Percentiles rank a stretch among this genome's conserved stretches.
Conservation (phyloP, 805 yeast species). For the Babjeviella inositovora region DNA sequence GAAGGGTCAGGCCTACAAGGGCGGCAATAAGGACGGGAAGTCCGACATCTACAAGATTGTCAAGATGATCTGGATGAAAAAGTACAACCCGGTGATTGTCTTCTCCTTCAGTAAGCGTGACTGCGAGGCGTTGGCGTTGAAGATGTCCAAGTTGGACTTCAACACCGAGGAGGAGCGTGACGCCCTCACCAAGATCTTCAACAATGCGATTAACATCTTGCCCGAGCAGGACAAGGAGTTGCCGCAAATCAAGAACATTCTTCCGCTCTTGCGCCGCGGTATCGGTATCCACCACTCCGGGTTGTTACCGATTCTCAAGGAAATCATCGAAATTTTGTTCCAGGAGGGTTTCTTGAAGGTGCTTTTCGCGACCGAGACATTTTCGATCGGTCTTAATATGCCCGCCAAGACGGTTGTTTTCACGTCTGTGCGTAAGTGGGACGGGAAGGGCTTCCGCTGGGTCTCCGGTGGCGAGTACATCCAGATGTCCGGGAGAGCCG, state of each 20-base stretch:
- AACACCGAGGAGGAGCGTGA: conserved; percentile 90
- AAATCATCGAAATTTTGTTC: conserved; percentile 88
- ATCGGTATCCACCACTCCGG: conserved; percentile 99
- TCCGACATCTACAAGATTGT: conserved; percentile 93
- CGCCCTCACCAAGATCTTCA: conserved; percentile 77
- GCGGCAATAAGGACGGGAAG: conserved; percentile 61
- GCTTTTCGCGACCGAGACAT: conserved; percentile 94
- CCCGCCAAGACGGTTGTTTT: conserved; percentile 98
- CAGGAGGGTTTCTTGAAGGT: conserved; percentile 95
- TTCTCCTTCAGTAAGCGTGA: conserved; percentile 97
- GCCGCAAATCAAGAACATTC: conserved; percentile 86
- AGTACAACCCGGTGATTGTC: conserved; percentile 95
- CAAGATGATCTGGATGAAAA: conserved; percentile 93
- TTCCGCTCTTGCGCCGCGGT: conserved; percentile 84
- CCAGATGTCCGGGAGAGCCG: conserved; percentile 99
- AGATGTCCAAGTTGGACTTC: conserved; percentile 92
- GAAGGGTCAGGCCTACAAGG: conserved; percentile 72
- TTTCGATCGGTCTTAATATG: conserved; percentile 96
- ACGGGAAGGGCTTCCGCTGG: conserved; percentile 96
- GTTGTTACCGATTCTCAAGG: conserved; percentile 80
- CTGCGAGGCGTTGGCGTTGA: conserved; percentile 86
- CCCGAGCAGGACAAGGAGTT: conserved; percentile 85
- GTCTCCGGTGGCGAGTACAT: conserved; percentile 99
- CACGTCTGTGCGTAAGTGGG: conserved; percentile 96
- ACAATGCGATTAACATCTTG: conserved; percentile 73